Conservation (phyloP, 306 rosid genomes). For the Ormosia emarginata region DNA sequence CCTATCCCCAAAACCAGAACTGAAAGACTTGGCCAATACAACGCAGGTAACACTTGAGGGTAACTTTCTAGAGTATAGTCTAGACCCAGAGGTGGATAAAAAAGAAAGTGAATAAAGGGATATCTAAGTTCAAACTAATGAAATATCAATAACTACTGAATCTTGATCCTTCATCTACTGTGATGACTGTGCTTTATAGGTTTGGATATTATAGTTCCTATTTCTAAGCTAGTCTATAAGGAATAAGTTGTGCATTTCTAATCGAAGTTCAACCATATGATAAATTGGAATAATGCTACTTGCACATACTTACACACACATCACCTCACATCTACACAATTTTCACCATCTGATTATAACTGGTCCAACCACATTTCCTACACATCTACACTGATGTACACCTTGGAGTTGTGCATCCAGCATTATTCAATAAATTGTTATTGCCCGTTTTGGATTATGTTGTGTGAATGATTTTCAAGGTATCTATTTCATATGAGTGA, state of each 20-base stretch:
- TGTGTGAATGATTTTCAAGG: neutral
- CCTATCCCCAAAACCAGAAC: conserved; percentile 50
- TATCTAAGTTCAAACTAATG: neutral
- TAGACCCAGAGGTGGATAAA: neutral
- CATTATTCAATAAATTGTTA: neutral
- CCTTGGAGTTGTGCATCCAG: too few species aligned
- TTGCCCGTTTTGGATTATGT: neutral
- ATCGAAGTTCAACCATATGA: neutral
- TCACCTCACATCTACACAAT: too few species aligned
- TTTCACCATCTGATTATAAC: too few species aligned
- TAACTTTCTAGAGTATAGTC: neutral
- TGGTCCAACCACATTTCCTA: too few species aligned
- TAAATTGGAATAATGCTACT: too few species aligned
- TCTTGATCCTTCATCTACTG: neutral
- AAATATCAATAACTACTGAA: neutral
- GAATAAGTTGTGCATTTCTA: neutral
- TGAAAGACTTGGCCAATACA: conserved; percentile 56
- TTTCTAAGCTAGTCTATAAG: neutral
- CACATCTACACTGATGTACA: too few species aligned
- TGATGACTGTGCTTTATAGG: neutral
- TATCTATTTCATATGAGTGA: neutral
- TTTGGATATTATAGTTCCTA: neutral
- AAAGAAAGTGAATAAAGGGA: neutral
- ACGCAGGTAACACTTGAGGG: conserved; percentile 44
- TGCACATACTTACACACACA: too few species aligned